A percentile compares a stretch with the other conserved stretches of the same genome.
phyloP scores from a whole-genome alignment of 2,329 filamentous ascomycete genomes.

The Colletotrichum coccodes region DNA sequence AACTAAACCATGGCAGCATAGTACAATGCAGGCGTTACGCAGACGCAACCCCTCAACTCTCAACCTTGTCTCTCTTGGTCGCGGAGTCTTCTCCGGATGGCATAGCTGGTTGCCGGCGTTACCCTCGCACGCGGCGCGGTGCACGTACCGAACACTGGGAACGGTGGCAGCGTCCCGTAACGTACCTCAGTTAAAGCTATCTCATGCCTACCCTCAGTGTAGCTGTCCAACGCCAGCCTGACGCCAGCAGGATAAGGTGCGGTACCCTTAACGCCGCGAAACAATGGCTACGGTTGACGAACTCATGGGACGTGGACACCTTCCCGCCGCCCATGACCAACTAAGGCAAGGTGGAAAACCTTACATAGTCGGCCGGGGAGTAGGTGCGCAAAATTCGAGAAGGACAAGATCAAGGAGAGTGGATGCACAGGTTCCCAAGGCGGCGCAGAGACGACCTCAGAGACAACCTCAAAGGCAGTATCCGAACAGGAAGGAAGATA shows the following conservation, averaged over 20 bases:
- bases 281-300: slow-evolving; percentile 10
- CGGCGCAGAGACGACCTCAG: too few species aligned
- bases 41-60: neutral
- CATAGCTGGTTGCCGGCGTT: neutral
- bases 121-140: neutral
- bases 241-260: neutral
- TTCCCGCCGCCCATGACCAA: neutral
- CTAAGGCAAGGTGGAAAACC: neutral
- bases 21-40: neutral
- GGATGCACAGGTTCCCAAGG: neutral
- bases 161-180: neutral
- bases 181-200: neutral
- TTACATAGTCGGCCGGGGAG: too few species aligned
- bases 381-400: neutral
- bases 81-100: slow-evolving; percentile 23
- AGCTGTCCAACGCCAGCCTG: neutral
- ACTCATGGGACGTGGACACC: slow-evolving; percentile 9
- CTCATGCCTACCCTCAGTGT: neutral
- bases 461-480: neutral
- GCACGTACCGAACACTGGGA: slow-evolving; percentile 1
- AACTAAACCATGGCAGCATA: neutral
- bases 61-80: neutral
- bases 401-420: neutral
- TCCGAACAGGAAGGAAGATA: neutral
- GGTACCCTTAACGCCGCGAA: neutral